phyloP scores from a whole-genome alignment of 495 filamentous ascomycete species.

The Penicillium cinerascens region DNA sequence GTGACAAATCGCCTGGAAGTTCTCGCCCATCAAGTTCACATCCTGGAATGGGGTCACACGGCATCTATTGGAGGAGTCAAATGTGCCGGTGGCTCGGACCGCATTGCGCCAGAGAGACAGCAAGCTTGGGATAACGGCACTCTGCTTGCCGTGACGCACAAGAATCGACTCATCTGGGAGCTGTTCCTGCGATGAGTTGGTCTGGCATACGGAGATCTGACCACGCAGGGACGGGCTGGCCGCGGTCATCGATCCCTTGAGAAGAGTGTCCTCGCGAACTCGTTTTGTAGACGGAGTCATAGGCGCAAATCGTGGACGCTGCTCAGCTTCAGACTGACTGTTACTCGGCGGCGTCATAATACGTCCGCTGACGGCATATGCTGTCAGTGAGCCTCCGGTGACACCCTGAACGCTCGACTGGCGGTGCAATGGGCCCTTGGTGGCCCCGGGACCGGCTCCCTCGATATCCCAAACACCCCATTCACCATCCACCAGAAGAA shows the following conservation, averaged over 20 bases:
- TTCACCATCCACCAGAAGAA: slow-evolving; percentile 77
- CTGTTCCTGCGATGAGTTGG: slow-evolving; percentile 42
- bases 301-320: slow-evolving; percentile 62
- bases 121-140: slow-evolving; percentile 60
- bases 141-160: slow-evolving; percentile 63
- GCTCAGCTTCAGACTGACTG: slow-evolving; percentile 33
- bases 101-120: slow-evolving; percentile 65
- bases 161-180: slow-evolving; percentile 61
- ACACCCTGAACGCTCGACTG: slow-evolving; percentile 55
- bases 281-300: slow-evolving; percentile 82
- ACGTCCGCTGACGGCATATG: slow-evolving; percentile 68
- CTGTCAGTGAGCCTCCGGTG: slow-evolving; percentile 59
- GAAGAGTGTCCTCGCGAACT: slow-evolving; percentile 51
- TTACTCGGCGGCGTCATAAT: slow-evolving; percentile 43
- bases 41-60: slow-evolving; percentile 44
- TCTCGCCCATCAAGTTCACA: slow-evolving; percentile 62
- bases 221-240: slow-evolving; percentile 48
- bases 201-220: slow-evolving; percentile 59
- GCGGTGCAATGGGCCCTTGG: slow-evolving; percentile 53
- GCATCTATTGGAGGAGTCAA: slow-evolving; percentile 46
- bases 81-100: slow-evolving; percentile 55
- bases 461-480: slow-evolving; percentile 94
- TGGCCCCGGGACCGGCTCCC: slow-evolving; percentile 54
- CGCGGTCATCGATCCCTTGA: slow-evolving; percentile 39
- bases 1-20: slow-evolving; percentile 56